Conservation (phyloP, 2,329 filamentous ascomycete species). For the Dothideomycetes sp. region DNA sequence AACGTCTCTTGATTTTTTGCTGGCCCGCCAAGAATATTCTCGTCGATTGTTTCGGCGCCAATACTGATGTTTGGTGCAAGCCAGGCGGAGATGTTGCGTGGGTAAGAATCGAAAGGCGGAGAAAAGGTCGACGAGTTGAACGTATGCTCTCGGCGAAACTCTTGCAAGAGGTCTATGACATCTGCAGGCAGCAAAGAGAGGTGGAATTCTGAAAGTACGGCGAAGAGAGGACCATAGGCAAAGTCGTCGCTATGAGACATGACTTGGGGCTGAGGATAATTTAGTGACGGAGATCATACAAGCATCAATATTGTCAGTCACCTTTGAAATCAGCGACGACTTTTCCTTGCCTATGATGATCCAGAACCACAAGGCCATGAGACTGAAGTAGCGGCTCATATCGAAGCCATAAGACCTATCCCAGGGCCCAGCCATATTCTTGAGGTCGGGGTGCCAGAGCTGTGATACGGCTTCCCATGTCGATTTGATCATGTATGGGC, state of each 20-base stretch:
- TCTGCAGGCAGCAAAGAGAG: conserved; percentile 37
- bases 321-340: conserved; percentile 27
- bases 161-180: conserved; percentile 31
- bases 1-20: conserved; percentile 44
- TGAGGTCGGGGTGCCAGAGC: conserved; percentile 51
- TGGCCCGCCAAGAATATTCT: conserved; percentile 48
- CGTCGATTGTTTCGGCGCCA: conserved; percentile 49
- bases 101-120: conserved; percentile 48
- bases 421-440: conserved; percentile 56
- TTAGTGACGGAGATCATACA: background rate
- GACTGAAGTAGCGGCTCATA: conserved; percentile 52
- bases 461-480: conserved; percentile 45
- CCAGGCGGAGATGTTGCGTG: conserved; percentile 53
- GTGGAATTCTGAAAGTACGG: conserved; percentile 45
- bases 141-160: conserved; percentile 45
- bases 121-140: conserved; percentile 47
- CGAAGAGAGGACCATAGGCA: conserved; percentile 48
- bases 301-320: background rate
- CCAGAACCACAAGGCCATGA: conserved; percentile 53
- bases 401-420: conserved; percentile 55
- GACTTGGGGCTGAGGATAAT: conserved; percentile 33
- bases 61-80: conserved; percentile 49
- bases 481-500: conserved; percentile 41
- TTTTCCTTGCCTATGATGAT: conserved; percentile 43
- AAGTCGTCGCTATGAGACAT: conserved; percentile 54